phyloP scores from a whole-genome alignment of 164 flowering plant genomes.

The Nymphaea colorata region DNA sequence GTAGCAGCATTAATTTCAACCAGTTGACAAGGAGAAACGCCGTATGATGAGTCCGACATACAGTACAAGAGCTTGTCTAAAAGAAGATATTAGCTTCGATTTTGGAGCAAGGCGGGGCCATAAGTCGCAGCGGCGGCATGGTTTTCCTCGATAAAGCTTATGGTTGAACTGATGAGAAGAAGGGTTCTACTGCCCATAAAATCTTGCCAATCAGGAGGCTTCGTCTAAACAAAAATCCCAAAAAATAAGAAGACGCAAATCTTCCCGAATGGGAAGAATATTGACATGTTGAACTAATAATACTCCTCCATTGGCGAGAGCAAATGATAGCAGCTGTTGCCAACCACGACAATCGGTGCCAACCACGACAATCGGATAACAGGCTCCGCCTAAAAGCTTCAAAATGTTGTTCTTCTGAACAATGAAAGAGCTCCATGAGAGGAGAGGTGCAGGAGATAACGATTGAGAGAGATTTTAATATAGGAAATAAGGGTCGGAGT shows the following conservation, averaged over 20 bases:
- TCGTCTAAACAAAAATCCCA: neutral
- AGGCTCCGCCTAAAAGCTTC: constrained; percentile 76
- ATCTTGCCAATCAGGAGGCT: constrained; percentile 45
- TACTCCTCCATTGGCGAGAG: constrained; percentile 52
- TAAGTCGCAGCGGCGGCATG: constrained; percentile 82
- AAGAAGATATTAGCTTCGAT: constrained; percentile 44
- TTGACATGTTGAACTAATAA: neutral
- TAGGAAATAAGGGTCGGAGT: too few species aligned
- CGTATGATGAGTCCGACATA: neutral
- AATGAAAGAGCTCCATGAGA: neutral
- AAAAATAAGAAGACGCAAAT: neutral
- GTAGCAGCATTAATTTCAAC: too few species aligned
- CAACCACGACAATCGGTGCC: constrained; percentile 65
- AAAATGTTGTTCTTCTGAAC: constrained; percentile 51
- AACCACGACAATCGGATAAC: constrained; percentile 51
- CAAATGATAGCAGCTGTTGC: constrained; percentile 70
- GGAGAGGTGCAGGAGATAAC: too few species aligned
- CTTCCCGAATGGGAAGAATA: too few species aligned
- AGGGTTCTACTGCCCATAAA: constrained; percentile 44
- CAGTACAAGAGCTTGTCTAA: neutral
- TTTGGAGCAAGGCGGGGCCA: constrained; percentile 72
- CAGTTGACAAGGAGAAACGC: too few species aligned
- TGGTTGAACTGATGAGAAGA: constrained; percentile 58
- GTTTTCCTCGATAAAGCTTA: constrained; percentile 73
- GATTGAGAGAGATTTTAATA: too few species aligned